These are phyloP conservation scores for Huntiella decipiens DNA, from an alignment of 2,329 filamentous ascomycete genomes.

Conservation along the genomic window DNA sequence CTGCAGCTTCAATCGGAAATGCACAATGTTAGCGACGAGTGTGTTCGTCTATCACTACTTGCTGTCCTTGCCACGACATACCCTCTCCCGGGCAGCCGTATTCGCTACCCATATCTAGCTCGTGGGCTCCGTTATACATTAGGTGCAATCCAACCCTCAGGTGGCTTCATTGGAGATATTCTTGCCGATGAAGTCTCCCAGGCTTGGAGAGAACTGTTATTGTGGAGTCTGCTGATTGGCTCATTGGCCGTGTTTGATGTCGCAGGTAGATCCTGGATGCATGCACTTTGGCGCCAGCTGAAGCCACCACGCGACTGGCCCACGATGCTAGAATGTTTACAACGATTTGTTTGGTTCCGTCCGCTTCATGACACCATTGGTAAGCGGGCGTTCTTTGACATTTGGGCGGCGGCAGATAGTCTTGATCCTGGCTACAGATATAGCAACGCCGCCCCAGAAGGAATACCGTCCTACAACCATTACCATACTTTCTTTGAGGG, in stretches of 20 bases:
- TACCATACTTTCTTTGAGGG: too few relatives aligned
- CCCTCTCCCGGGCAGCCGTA: slow-evolving; percentile 8
- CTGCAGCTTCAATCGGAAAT: slow-evolving; percentile 7
- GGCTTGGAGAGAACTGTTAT: slow-evolving; percentile 4
- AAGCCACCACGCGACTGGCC: slow-evolving; percentile 8
- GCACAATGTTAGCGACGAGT: slow-evolving; percentile 7
- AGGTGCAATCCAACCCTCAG: slow-evolving; percentile 5
- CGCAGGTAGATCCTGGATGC: slow-evolving; percentile 8
- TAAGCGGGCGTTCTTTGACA: neutral
- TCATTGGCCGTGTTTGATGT: slow-evolving; percentile 10
- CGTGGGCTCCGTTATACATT: slow-evolving; percentile 7
- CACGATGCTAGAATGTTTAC: slow-evolving; percentile 4
- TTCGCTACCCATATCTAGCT: slow-evolving; percentile 9
- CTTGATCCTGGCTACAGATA: neutral
- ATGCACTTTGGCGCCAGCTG: slow-evolving; percentile 6
- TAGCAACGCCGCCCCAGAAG: too few relatives aligned
- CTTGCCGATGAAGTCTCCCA: neutral
- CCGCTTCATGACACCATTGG: slow-evolving; percentile 9
- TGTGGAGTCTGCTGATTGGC: slow-evolving; percentile 8
- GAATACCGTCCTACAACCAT: too few relatives aligned
- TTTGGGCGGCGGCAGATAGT: slow-evolving; percentile 7
- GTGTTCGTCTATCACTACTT: slow-evolving; percentile 6
- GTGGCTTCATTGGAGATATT: neutral
- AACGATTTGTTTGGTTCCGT: slow-evolving; percentile 10
- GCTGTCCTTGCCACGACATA: slow-evolving; percentile 11